Evolutionary conservation across 768 basidiomycete genomes (phyloP), one percentile per base, ranked within the genome.

Genomic region (Tylopilus sp.): DNA sequence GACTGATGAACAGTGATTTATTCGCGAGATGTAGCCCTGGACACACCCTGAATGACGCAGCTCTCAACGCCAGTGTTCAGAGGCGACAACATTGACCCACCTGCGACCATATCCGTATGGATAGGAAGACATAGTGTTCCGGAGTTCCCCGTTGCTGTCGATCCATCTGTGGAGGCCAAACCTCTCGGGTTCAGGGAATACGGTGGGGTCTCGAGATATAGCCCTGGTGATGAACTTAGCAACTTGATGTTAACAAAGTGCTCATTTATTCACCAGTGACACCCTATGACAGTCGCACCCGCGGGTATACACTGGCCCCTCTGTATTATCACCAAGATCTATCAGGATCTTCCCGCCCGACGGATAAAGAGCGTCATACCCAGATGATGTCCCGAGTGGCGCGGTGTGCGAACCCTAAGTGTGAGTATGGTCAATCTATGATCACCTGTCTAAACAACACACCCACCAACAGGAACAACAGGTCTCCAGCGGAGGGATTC

Each of bases 101-200:
- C 63, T 58, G 50, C 80, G 63, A 10, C 81, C 82, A 57, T 79
- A 83, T 0, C 83, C 81, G 50, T 78, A 83, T 2, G 76, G 63
- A 52, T 72, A 82, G 10, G 71, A 64, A 53, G 68, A 72, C 25
- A 80, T 61, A 45, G 73, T 75, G 30, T 72, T 69, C 8, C 83
- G 38, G 16, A 65, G 70, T 1, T 77, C 78, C 1, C 76, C 66
- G n/a, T n/a, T 10, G 42, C 40, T 25, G 55, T 48, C n/a, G 13
- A 83, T 48, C 83, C 83, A 86, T 30, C 83, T 69, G 54, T 78
- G 74, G 4, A 81, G 81, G 24, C 80, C 66, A 58, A 85, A 84
- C 14, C 37, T 61, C 51, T 85, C 81, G 1, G 83, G 59, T 10
- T 60, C 49, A 0, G 63, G 62, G 26, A 65, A 65, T 1, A 45